Evolutionary conservation across 495 filamentous ascomycete species (phyloP).

Genomic region (Penicillium paradoxum): DNA sequence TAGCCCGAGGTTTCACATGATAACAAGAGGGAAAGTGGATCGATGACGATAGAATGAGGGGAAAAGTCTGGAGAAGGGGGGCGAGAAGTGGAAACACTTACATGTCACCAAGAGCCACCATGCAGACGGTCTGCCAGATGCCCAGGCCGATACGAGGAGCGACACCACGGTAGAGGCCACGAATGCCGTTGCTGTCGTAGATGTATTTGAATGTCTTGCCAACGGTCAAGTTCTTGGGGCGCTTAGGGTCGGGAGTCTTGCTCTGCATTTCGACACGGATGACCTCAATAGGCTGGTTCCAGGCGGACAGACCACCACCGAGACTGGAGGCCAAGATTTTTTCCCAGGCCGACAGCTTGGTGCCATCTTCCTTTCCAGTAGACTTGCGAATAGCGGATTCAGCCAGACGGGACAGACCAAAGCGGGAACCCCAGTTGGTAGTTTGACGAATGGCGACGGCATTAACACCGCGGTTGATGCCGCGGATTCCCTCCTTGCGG

Average conservation of each 20-base stretch:
- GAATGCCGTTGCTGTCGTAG: conserved; percentile 80
- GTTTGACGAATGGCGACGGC: conserved; percentile 97
- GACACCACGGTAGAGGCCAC: conserved; percentile 94
- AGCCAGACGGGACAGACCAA: conserved; percentile 85
- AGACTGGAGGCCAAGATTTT: conserved; percentile 85
- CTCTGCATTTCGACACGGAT: conserved; percentile 99
- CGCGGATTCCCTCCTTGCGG: conserved; percentile 85
- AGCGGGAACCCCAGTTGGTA: conserved; percentile 97
- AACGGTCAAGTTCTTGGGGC: conserved; percentile 93
- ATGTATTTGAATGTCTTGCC: conserved; percentile 90
- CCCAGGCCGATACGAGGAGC: conserved; percentile 89
- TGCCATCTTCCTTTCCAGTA: conserved; percentile 73
- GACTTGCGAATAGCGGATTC: conserved; percentile 79
- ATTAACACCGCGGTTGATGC: conserved; percentile 98
- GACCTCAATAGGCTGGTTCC: conserved; percentile 99
- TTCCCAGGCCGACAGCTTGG: conserved; percentile 72
- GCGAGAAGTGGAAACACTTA: conserved; percentile 46
- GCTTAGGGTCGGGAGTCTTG: conserved; percentile 95
- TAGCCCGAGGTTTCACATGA: conserved; percentile 33
- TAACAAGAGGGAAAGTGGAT: not conserved
- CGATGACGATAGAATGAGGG: conserved; percentile 3
- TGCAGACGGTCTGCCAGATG: conserved; percentile 99
- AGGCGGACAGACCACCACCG: conserved; percentile 90
- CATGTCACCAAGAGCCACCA: conserved; percentile 99
- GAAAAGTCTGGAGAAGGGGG: not conserved